phyloP scores from a whole-genome alignment of 495 filamentous ascomycete species.

The Glarea lozoyensis region DNA sequence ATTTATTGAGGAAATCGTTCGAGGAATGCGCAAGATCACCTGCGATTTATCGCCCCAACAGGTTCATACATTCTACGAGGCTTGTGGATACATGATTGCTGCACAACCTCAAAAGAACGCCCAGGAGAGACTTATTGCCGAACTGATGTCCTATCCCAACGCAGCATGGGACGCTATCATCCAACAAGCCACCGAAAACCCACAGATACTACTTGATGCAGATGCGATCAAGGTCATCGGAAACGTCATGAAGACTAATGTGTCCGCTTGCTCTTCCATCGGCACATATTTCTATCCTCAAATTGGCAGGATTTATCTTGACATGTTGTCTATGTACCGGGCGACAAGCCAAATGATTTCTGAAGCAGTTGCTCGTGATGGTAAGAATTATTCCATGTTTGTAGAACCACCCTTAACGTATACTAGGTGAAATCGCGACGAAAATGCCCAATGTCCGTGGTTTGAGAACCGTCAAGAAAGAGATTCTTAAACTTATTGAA shows the following conservation, averaged over 20 bases:
- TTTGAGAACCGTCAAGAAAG: constrained; percentile 96
- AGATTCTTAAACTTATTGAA: constrained; percentile 97
- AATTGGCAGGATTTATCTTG: constrained; percentile 93
- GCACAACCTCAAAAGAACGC: constrained; percentile 88
- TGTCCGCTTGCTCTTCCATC: constrained; percentile 91
- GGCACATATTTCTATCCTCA: constrained; percentile 98
- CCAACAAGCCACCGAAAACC: constrained; percentile 67
- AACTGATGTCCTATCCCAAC: constrained; percentile 91
- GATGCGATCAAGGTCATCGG: constrained; percentile 97
- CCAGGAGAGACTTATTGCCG: constrained; percentile 83
- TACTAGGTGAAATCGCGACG: constrained; percentile 76
- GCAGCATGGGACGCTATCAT: constrained; percentile 94
- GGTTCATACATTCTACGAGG: constrained; percentile 98
- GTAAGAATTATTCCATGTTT: constrained; percentile 35
- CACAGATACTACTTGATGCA: constrained; percentile 72
- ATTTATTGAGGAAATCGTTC: constrained; percentile 98
- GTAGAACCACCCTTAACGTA: not conserved
- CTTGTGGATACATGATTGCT: constrained; percentile 98
- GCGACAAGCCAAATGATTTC: constrained; percentile 95
- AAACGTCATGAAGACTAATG: constrained; percentile 99
- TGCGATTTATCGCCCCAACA: constrained; percentile 92
- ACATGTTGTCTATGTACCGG: constrained; percentile 98
- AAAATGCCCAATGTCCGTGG: constrained; percentile 95
- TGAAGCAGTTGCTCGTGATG: constrained; percentile 76
- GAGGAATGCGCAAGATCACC: constrained; percentile 90